Percentiles rank a stretch among this genome's conserved stretches.
These are phyloP conservation scores for Pythium periplocum DNA, from an alignment of 352 stramenopile genomes.

Conservation along the genomic window DNA sequence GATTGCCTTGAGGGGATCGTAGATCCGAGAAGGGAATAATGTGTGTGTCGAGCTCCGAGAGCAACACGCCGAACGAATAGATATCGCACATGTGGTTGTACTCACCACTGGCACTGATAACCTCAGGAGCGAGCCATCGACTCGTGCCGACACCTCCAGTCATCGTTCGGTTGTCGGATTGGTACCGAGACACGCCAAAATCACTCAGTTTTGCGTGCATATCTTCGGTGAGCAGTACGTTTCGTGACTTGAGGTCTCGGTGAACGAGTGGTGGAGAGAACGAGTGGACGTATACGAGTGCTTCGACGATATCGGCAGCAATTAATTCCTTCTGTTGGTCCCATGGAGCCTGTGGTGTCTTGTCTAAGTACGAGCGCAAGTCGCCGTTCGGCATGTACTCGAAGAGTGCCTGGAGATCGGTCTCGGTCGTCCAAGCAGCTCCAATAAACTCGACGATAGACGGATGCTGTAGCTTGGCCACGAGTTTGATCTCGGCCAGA, in stretches of 20 bases:
- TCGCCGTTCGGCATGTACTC: constrained; percentile 16
- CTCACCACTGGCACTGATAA: constrained; percentile 13
- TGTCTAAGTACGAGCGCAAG: constrained; percentile 13
- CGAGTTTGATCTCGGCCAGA: constrained; percentile 31
- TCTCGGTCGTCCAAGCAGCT: constrained; percentile 21
- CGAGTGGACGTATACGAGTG: constrained; percentile 19
- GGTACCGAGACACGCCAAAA: constrained; percentile 21
- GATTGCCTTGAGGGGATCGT: constrained; percentile 4
- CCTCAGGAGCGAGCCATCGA: constrained; percentile 23
- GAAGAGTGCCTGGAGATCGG: constrained; percentile 16
- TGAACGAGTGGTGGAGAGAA: constrained; percentile 18
- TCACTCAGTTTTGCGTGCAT: constrained; percentile 23
- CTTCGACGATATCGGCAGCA: constrained; percentile 12
- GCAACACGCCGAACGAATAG: constrained; percentile 27
- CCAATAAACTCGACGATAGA: constrained; percentile 34
- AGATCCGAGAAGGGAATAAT: constrained; percentile 8
- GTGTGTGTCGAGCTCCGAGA: constrained; percentile 19
- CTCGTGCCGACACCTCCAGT: constrained; percentile 20
- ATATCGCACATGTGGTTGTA: constrained; percentile 18
- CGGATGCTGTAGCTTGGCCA: constrained; percentile 25
- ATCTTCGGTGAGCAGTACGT: constrained; percentile 23
- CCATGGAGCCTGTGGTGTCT: neutral
- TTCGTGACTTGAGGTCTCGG: constrained; percentile 34
- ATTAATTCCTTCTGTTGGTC: no score
- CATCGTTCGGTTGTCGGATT: constrained; percentile 16